Base-by-base conservation (phyloP, 75 land plant genomes). In the Pinus taeda region DNA sequence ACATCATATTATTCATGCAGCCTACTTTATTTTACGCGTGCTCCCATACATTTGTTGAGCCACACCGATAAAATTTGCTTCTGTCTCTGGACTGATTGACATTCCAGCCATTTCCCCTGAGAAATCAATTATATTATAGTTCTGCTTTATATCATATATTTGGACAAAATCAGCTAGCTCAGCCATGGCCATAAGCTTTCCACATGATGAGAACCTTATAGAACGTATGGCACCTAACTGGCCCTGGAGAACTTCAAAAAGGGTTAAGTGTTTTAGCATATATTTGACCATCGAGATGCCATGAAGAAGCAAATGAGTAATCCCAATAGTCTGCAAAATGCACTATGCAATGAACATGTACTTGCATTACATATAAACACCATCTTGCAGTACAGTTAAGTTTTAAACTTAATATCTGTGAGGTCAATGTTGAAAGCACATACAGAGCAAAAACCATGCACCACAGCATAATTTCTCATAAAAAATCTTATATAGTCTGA, bases 91-190 rank as follows among this genome's bases (percentile, higher is more conserved):
- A 30, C 88, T 87, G 61, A 87, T 75, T 39, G 88, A 83, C 49
- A 87, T 78, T 22, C 88, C 88, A 14, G 86, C 82, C 3, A 87
- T 84, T 75, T 87, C 88, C 4, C 88, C 88, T 74, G 83, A 87
- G 13, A 87, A 74, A 78, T 87, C 85, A 20, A 87, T 81, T 22
- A 80, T 83, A n/a, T 75, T 72, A 60, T 71, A 89, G 75, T 80
- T 86, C 59, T 57, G 78, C 49, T 85, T 85, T 0, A 82, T 79
- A 76, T 80, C 83, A 71, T 81, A 92, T 13, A 92, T 78, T 62
- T 92, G 94, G 57, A 92, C 92, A 76, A 92, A 89, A 70, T 91
- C 93, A 56, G 93, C 93, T 57, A 91, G 91, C 71, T 91, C 93
- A 21, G 89, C 93, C 74, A 87, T 82, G 3, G 80, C 90, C 90